Base-by-base conservation (phyloP, 345 rosid species). In the Mallotus nudiflorus region DNA sequence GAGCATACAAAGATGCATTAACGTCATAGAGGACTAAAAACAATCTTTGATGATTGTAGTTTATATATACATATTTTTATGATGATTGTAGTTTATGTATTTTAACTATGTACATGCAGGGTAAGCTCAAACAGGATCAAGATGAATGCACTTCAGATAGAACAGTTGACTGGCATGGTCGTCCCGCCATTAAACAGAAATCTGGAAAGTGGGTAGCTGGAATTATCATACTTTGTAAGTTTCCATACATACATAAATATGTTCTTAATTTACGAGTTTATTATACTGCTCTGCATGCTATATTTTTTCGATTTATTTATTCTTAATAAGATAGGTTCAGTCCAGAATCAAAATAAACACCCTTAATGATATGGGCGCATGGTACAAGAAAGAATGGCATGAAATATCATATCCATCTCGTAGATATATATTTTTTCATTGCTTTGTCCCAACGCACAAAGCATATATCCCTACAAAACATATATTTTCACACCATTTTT, bases 181-280 rank as follows among this genome's bases (percentile, higher is more conserved):
- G 82, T 33, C 89, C 91, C 20, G 92, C 94, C 22, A 82, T 90
- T 59, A 85, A 78, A 74, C 69, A 72, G 33, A 85, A 70, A 60
- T 86, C 96, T 42, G 98, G 98, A 65, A 77, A 81, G 57, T 92
- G 98, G 98, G 69, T 69, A 65, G 98, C 98, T 53, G 98, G 94
- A 68, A 81, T 70, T 69, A 80, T 92, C 88, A 85, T 92, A 29
- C 87, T 92, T 7, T 65, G 98, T 92, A 86, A 78, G 97, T 70
- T n/a, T 45, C 15, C 37, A 42, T 14, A 12, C 9, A 3, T 6
- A 29, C 11, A n/a, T 39, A 40, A 22, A 9, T 42, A 31, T 42
- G 3, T 4, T 12, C 7, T 49, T 15, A 11, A 18, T 14, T 31
- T 52, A 7, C n/a, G n/a, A n/a, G 10, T 35, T 39, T 11, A 16